Evolutionary conservation across 306 rosid species (phyloP).

Genomic region (Senna tora): DNA sequence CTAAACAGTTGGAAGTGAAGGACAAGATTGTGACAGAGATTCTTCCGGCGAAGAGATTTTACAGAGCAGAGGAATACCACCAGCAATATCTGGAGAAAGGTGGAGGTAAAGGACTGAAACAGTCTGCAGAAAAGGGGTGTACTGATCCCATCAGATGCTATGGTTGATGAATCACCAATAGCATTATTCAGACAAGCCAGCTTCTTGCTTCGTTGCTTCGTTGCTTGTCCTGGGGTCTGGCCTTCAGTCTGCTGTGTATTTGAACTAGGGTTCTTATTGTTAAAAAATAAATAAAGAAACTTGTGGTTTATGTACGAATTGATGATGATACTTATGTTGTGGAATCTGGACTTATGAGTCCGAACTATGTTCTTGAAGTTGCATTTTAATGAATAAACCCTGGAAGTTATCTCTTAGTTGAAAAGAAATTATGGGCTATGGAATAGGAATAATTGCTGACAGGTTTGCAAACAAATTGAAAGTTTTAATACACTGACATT

Average conservation of each 20-base stretch:
- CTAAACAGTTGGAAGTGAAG: conserved; percentile 60
- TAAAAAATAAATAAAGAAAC: neutral
- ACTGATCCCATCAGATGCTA: conserved; percentile 85
- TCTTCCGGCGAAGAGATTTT: conserved; percentile 80
- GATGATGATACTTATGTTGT: neutral
- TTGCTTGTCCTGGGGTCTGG: neutral
- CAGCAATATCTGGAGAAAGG: conserved; percentile 94
- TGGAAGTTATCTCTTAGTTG: neutral
- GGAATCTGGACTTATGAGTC: neutral
- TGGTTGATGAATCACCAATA: conserved; percentile 48
- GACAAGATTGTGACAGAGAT: conserved; percentile 76
- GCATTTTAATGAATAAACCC: neutral
- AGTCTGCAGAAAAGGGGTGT: conserved; percentile 82
- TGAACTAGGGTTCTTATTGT: neutral
- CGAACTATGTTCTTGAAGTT: neutral
- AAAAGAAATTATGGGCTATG: neutral
- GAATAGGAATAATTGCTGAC: neutral
- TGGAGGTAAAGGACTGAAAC: conserved; percentile 60
- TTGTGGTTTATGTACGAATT: neutral
- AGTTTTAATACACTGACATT: conserved; percentile 26
- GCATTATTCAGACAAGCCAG: neutral
- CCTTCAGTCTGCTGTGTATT: neutral
- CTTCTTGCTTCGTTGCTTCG: neutral
- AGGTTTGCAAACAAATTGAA: neutral
- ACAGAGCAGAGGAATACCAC: conserved; percentile 92